Base-by-base conservation (phyloP, 345 rosid genomes). In the Eucalyptus cladocalyx region DNA sequence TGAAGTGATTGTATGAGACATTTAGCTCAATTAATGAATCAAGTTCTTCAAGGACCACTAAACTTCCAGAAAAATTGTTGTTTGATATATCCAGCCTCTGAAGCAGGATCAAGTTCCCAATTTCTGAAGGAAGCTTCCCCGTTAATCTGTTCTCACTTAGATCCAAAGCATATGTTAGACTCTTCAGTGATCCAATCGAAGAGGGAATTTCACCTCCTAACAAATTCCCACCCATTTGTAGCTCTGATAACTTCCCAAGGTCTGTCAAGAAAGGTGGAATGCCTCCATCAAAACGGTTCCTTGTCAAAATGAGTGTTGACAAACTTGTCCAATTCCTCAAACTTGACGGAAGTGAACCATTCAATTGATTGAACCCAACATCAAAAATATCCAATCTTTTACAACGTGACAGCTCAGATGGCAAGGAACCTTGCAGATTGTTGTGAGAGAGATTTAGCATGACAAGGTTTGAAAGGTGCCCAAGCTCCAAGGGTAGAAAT, bases 161-260 rank as follows among this genome's bases (percentile, higher is more conserved):
- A 90, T 97, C 95, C 92, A 97, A 88, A 47, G 65, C 91, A 88
- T 95, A 96, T 14, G 28, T 92, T 88, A 97, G 93, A 47, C 86
- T 87, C 91, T 65, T 83, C 90, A 95, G 86, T 4, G 90, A 92
- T 69, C 98, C 97, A 28, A 97, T 92, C 2, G 92, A 94, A 11
- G 94, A 81, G 32, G 98, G 98, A 89, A 97, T 95, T 91, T 92
- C 92, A 21, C 99, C 98, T 56, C 94, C 95, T 34, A 97, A 92
- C 40, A 60, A 86, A 90, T 96, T 97, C 88, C 94, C 95, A 67
- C 96, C 98, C 51, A 96, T 62, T 88, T 92, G 94, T 26, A 96
- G 93, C 91, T 91, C 93, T 37, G 91, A 53, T 24, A 96, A 95
- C 92, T 81, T 89, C 62, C 88, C 89, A 45, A 96, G 90, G 88